Percentiles rank a stretch among this genome's conserved stretches.
phyloP scores from a whole-genome alignment of 148 eudicot genomes.

The Vaccinium darrowii region DNA sequence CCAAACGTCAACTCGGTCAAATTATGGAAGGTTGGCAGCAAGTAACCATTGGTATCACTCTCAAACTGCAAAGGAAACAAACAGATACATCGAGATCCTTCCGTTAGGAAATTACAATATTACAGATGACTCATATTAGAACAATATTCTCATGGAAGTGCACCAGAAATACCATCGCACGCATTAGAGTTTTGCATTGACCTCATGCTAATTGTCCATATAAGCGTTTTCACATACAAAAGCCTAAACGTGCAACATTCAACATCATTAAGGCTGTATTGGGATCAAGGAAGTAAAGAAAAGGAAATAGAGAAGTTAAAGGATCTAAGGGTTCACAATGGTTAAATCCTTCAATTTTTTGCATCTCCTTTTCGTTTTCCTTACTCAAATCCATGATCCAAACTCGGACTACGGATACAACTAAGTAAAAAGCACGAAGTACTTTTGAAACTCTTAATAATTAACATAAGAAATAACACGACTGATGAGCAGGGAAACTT shows the following conservation, averaged over 20 bases:
- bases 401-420: not conserved
- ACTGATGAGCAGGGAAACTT: not conserved
- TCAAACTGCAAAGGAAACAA: not conserved
- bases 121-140: not conserved
- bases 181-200: not conserved
- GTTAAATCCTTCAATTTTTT: not conserved
- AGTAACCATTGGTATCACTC: not conserved
- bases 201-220: not conserved
- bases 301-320: not conserved
- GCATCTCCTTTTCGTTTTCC: not conserved
- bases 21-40: slow-evolving; percentile 9
- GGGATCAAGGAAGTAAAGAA: not conserved
- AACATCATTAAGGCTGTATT: not conserved
- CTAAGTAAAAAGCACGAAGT: not conserved
- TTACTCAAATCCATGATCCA: not conserved
- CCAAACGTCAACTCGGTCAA: not conserved
- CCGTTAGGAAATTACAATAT: not conserved
- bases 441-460: not conserved
- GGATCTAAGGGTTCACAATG: not conserved
- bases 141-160: not conserved
- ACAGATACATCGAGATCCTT: not conserved
- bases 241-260: not conserved
- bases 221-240: not conserved
- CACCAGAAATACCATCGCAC: not conserved
- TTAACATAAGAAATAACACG: not conserved